phyloP scores from a whole-genome alignment of 1,139 yeast genomes.

The Sugiyamaella castrensis region DNA sequence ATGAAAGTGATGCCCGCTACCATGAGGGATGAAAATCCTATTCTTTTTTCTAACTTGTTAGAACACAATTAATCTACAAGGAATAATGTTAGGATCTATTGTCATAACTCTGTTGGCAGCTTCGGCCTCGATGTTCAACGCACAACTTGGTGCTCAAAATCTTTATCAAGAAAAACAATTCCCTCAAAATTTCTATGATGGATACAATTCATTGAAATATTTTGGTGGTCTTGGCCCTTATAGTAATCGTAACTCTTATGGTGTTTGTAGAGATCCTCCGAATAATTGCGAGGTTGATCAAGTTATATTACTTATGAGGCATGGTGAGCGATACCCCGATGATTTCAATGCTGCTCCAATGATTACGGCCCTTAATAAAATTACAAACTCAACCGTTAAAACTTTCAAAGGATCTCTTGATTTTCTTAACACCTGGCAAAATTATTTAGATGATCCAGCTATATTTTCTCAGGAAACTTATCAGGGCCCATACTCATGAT shows the following conservation, averaged over 20 bases:
- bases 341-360: conserved; percentile 22
- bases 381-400: conserved; percentile 22
- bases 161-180: conserved; percentile 17
- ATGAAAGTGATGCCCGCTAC: too few species aligned
- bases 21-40: too few species aligned
- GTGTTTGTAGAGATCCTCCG: conserved; percentile 47
- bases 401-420: conserved; percentile 37
- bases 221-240: conserved; percentile 49
- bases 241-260: conserved; percentile 43
- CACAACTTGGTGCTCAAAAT: conserved; percentile 14
- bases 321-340: conserved; percentile 70
- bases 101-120: too few species aligned
- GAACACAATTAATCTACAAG: too few species aligned
- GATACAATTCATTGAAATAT: conserved; percentile 35
- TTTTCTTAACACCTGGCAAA: conserved; percentile 41
- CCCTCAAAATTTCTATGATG: conserved; percentile 35
- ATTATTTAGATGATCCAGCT: conserved; percentile 32
- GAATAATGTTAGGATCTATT: too few species aligned
- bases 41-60: too few species aligned
- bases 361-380: conserved; percentile 20
- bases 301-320: conserved; percentile 62
- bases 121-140: conserved; percentile 8
- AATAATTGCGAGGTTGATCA: conserved; percentile 55
- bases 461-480: conserved; percentile 32
- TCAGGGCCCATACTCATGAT: conserved; percentile 40